Evolutionary conservation across 1,284 basidiomycete species (phyloP).

Genomic region (Naganishia liquefaciens): DNA sequence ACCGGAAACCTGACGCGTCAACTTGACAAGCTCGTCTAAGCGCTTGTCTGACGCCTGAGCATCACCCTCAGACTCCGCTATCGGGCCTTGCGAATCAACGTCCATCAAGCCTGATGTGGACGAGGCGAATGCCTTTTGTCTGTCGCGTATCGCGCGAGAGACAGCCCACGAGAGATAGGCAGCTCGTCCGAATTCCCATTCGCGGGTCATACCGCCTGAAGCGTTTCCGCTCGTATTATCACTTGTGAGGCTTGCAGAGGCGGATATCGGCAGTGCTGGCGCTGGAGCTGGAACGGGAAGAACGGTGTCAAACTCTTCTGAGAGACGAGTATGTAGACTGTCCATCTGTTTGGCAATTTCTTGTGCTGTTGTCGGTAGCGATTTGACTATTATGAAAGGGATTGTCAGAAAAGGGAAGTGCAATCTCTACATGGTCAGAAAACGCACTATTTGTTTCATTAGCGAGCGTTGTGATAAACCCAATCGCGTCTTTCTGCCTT

Average conservation of each 20-base stretch:
- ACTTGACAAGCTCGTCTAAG: slow-evolving; percentile 3
- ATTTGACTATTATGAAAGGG: slow-evolving; percentile 40
- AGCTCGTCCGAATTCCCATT: slow-evolving; percentile 52
- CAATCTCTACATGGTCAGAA: too few relatives aligned
- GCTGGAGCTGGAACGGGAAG: slow-evolving; percentile 23
- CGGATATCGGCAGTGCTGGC: neutral
- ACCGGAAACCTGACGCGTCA: slow-evolving; percentile 4
- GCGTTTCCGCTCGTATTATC: slow-evolving; percentile 21
- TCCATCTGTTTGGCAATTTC: slow-evolving; percentile 37
- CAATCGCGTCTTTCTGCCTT: slow-evolving; percentile 49
- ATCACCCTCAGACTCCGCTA: neutral
- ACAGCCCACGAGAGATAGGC: slow-evolving; percentile 53
- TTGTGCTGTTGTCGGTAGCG: slow-evolving; percentile 42
- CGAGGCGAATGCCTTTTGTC: neutral
- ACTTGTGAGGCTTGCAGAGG: neutral
- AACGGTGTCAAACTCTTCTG: slow-evolving; percentile 38
- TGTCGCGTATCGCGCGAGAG: neutral
- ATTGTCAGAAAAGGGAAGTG: neutral
- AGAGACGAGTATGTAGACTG: slow-evolving; percentile 41
- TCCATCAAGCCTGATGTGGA: neutral
- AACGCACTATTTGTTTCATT: slow-evolving; percentile 21
- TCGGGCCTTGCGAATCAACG: neutral
- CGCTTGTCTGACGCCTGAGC: neutral
- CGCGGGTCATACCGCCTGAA: slow-evolving; percentile 35
- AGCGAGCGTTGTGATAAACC: slow-evolving; percentile 41